Percentiles rank a stretch among this genome's conserved stretches.
These are phyloP conservation scores for Cicer pinnatifidum DNA, from an alignment of 306 rosid genomes.

Conservation along the genomic window DNA sequence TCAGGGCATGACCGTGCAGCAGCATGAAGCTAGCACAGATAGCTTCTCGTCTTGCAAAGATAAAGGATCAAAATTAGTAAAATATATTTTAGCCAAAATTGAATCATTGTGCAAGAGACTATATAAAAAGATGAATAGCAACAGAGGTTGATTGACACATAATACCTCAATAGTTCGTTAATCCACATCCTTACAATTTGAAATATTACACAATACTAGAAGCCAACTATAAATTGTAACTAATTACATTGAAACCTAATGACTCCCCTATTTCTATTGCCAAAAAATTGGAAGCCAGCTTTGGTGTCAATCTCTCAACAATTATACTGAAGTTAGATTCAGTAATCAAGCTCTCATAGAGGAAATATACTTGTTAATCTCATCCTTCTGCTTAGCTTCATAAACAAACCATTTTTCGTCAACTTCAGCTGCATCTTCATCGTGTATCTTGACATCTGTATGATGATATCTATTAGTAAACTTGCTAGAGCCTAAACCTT, in stretches of 20 bases:
- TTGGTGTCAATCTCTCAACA: background rate
- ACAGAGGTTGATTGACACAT: background rate
- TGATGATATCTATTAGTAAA: no score
- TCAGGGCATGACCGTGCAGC: no score
- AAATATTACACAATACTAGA: background rate
- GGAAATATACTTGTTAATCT: constrained; percentile 43
- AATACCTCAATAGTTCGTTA: background rate
- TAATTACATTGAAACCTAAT: background rate
- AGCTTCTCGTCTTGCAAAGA: no score
- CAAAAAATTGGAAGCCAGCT: background rate
- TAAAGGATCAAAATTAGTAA: no score
- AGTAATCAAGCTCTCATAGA: constrained; percentile 33
- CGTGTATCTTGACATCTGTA: constrained; percentile 42
- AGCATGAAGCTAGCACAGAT: no score
- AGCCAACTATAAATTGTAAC: constrained; percentile 6
- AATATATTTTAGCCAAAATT: background rate
- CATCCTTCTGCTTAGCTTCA: constrained; percentile 42
- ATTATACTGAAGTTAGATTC: background rate
- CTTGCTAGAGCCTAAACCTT: constrained; percentile 30
- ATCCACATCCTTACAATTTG: background rate
- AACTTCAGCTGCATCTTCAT: constrained; percentile 7
- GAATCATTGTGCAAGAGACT: background rate
- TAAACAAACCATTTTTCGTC: constrained; percentile 51
- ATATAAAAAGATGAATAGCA: background rate
- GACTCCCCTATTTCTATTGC: background rate